These are phyloP conservation scores for Pichia scutulata DNA, from an alignment of 805 yeast species.

Conservation along the genomic window DNA sequence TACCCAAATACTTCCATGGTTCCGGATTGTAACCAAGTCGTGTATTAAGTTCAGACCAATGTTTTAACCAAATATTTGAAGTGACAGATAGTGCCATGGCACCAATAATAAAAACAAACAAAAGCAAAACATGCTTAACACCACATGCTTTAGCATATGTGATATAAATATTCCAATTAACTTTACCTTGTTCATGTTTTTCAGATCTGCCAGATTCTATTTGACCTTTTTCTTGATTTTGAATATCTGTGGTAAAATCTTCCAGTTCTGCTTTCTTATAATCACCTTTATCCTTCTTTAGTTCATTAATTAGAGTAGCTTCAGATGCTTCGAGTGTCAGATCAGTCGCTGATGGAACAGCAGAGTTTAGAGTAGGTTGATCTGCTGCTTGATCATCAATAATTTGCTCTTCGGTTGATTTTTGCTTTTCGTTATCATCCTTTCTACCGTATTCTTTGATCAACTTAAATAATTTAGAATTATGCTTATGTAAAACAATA, in stretches of 20 bases:
- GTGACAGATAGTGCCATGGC: conserved; percentile 56
- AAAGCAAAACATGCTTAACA: conserved; percentile 50
- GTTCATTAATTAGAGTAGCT: conserved; percentile 23
- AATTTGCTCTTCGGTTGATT: conserved; percentile 8
- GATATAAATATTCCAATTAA: conserved; percentile 75
- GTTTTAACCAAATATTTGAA: conserved; percentile 88
- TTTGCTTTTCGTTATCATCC: conserved; percentile 17
- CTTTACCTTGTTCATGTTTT: conserved; percentile 88
- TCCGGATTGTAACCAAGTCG: conserved; percentile 61
- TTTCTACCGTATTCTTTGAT: conserved; percentile 52
- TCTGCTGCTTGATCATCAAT: not conserved
- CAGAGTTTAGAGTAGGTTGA: conserved; percentile 5
- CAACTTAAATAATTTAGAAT: conserved; percentile 33
- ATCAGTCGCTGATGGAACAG: conserved; percentile 13
- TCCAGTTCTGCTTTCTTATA: conserved; percentile 58
- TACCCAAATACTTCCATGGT: conserved; percentile 61
- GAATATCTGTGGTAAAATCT: conserved; percentile 31
- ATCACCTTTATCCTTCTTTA: conserved; percentile 28
- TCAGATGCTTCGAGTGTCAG: conserved; percentile 13
- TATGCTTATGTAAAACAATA: conserved; percentile 30
- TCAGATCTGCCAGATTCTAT: conserved; percentile 49
- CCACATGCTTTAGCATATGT: conserved; percentile 88
- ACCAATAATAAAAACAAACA: conserved; percentile 45
- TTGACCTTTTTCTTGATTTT: conserved; percentile 31
- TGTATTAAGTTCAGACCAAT: conserved; percentile 92